A percentile compares a stretch with the other conserved stretches of the same genome.
phyloP scores from a whole-genome alignment of 495 filamentous ascomycete genomes.

The Neurospora sp. region DNA sequence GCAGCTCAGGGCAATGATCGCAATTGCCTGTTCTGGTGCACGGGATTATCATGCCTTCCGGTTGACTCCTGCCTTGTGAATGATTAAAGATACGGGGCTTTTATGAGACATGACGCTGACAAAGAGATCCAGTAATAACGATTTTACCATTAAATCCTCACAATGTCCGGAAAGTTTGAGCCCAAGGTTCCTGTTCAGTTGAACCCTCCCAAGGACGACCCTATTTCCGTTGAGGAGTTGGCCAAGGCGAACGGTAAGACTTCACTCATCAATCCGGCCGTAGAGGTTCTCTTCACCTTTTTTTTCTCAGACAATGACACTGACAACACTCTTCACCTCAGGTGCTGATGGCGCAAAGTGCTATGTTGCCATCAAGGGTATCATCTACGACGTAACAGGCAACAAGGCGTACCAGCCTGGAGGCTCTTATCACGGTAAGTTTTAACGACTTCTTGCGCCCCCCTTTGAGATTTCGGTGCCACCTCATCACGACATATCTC shows the following conservation, averaged over 20 bases:
- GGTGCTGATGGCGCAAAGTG: slow-evolving; percentile 57
- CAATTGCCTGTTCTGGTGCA: not conserved
- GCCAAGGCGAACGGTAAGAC: slow-evolving; percentile 69
- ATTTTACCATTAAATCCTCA: not conserved
- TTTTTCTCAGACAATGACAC: not conserved
- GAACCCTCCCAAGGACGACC: slow-evolving; percentile 78
- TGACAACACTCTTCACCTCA: slow-evolving; percentile 10
- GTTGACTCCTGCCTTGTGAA: not conserved
- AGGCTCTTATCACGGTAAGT: slow-evolving; percentile 73
- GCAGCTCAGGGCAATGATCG: not conserved
- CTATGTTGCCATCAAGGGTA: slow-evolving; percentile 93
- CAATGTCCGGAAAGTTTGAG: slow-evolving; percentile 62
- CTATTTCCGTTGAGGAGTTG: slow-evolving; percentile 64
- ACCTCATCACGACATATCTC: not conserved
- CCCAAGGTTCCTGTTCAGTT: slow-evolving; percentile 78
- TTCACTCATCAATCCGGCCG: not conserved
- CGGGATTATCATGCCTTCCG: not conserved
- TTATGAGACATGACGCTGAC: not conserved
- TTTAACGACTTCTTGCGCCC: not conserved
- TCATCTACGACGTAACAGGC: slow-evolving; percentile 83
- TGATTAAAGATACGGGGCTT: not conserved
- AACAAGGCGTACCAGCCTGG: slow-evolving; percentile 78
- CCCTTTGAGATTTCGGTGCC: not conserved
- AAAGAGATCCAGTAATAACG: not conserved
- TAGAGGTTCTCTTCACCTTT: not conserved